Evolutionary conservation across 2,329 filamentous ascomycete genomes (phyloP).

Genomic region (Dactylellina cionopaga): DNA sequence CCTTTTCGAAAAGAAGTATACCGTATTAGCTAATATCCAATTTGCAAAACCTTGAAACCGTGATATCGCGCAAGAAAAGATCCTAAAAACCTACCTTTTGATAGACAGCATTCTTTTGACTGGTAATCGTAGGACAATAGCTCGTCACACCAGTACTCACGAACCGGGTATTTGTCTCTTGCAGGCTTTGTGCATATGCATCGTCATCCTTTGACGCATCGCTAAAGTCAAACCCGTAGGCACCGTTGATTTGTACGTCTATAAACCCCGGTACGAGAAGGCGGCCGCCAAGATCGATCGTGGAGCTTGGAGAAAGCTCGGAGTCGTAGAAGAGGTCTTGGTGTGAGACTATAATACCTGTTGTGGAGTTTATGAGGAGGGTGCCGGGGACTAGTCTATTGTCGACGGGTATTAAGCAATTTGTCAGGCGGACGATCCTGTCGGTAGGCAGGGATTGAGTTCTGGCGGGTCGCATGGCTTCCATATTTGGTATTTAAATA

Average conservation of each 20-base stretch:
- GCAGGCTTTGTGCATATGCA: slow-evolving; percentile 77
- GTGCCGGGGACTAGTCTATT: slow-evolving; percentile 77
- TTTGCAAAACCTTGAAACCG: not conserved
- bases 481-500: not conserved
- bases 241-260: slow-evolving; percentile 90
- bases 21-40: not conserved
- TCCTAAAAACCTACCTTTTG: slow-evolving; percentile 69
- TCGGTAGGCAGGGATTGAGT: slow-evolving; percentile 44
- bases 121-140: slow-evolving; percentile 76
- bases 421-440: slow-evolving; percentile 83
- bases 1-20: slow-evolving; percentile 60
- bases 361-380: slow-evolving; percentile 85
- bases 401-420: slow-evolving; percentile 79
- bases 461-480: slow-evolving; percentile 17
- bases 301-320: slow-evolving; percentile 74
- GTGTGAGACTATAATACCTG: slow-evolving; percentile 81
- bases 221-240: slow-evolving; percentile 83
- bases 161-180: slow-evolving; percentile 75
- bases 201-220: slow-evolving; percentile 71
- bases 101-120: slow-evolving; percentile 82
- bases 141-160: slow-evolving; percentile 78
- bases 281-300: slow-evolving; percentile 81
- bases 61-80: not conserved
- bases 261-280: slow-evolving; percentile 88
- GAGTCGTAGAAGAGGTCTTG: slow-evolving; percentile 75